Conservation (phyloP, 148 eudicot genomes). For the Polygonum maritimum region DNA sequence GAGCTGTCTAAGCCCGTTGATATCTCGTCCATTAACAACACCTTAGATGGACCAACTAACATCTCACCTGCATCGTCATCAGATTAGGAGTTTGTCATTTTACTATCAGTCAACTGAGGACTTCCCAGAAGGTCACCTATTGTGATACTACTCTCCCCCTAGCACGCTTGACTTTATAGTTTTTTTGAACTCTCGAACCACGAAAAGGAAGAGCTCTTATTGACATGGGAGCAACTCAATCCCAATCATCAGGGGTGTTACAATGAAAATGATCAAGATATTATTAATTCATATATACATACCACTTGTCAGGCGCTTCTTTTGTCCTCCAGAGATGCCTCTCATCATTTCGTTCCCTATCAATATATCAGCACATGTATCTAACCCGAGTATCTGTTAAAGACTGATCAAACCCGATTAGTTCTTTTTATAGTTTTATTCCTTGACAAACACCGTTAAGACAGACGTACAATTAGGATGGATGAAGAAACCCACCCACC, state of each 20-base stretch:
- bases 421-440: background rate
- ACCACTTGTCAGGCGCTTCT: conserved; percentile 89
- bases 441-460: background rate
- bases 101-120: background rate
- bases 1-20: conserved; percentile 83
- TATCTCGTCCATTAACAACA: conserved; percentile 66
- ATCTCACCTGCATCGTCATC: conserved; percentile 52
- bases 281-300: conserved; percentile 2
- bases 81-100: conserved; percentile 1
- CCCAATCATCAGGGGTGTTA: too few species aligned
- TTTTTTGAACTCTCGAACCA: too few species aligned
- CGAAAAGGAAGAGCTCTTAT: too few species aligned
- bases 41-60: conserved; percentile 90
- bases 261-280: conserved; percentile 2
- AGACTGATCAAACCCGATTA: conserved; percentile 4
- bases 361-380: conserved; percentile 57
- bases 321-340: conserved; percentile 90
- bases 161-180: too few species aligned
- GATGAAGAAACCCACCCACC: conserved; percentile 28
- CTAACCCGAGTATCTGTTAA: conserved; percentile 52
- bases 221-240: too few species aligned
- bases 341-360: conserved; percentile 79
- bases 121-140: too few species aligned
- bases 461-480: background rate
- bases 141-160: too few species aligned